Conservation (phyloP, 257 asterid species). For the Solanum microdontum region DNA sequence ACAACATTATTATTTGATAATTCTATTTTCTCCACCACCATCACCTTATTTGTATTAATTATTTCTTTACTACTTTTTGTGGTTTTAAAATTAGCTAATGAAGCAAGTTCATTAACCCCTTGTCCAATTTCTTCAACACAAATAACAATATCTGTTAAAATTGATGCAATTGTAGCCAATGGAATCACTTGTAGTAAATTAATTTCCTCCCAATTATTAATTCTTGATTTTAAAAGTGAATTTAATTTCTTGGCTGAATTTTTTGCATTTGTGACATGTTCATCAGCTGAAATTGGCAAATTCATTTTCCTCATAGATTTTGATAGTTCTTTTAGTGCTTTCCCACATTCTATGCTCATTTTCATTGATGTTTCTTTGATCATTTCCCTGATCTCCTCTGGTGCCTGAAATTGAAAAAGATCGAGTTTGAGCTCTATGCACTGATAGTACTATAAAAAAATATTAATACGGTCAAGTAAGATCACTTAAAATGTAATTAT, state of each 20-base stretch:
- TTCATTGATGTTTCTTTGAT: constrained; percentile 20
- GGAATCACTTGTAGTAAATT: constrained; percentile 34
- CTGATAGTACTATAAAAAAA: not conserved
- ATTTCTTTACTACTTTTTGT: not conserved
- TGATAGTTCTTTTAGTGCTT: constrained; percentile 50
- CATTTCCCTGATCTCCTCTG: constrained; percentile 22
- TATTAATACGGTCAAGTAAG: not conserved
- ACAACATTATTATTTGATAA: not conserved
- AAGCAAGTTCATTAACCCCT: constrained; percentile 49
- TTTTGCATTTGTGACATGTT: constrained; percentile 27
- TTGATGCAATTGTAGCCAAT: constrained; percentile 42
- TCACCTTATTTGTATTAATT: not conserved
- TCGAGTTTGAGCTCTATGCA: no score
- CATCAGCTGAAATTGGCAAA: constrained; percentile 18
- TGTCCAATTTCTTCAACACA: constrained; percentile 37
- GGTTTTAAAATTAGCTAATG: constrained; percentile 37
- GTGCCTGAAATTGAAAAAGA: constrained; percentile 25
- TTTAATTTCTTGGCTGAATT: constrained; percentile 28
- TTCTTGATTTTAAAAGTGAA: constrained; percentile 33
- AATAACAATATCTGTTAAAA: constrained; percentile 34
- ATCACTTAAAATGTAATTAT: not conserved
- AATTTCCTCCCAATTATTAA: constrained; percentile 12
- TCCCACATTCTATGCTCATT: constrained; percentile 55
- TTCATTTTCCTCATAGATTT: constrained; percentile 38
- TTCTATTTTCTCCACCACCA: not conserved